Percentiles rank a stretch among this genome's conserved stretches.
Conservation (phyloP, 108 stramenopile genomes). For the Fistulifera solaris region DNA sequence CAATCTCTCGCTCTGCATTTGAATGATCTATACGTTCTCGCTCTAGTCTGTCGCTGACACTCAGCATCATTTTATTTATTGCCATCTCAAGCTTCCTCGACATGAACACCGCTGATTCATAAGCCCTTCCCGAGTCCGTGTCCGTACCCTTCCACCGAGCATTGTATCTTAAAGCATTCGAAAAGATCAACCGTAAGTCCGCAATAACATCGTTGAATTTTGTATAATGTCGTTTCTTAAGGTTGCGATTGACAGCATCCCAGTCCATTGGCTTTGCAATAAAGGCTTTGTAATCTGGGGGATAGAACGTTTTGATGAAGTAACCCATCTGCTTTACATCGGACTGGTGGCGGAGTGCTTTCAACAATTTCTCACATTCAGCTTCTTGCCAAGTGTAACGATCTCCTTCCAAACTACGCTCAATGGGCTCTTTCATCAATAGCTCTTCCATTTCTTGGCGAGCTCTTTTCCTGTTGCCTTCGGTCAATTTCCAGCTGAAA, state of each 20-base stretch:
- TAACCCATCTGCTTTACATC: constrained; percentile 63
- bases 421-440: constrained; percentile 61
- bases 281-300: constrained; percentile 67
- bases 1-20: constrained; percentile 65
- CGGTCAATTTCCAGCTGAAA: constrained; percentile 62
- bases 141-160: constrained; percentile 30
- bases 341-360: constrained; percentile 62
- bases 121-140: constrained; percentile 56
- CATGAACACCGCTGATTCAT: constrained; percentile 66
- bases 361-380: constrained; percentile 77
- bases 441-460: constrained; percentile 75
- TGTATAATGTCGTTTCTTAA: constrained; percentile 59
- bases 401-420: constrained; percentile 63
- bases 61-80: constrained; percentile 68
- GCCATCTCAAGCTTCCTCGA: constrained; percentile 68
- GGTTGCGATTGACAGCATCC: constrained; percentile 52
- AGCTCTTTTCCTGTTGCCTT: constrained; percentile 50
- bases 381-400: constrained; percentile 67
- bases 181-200: constrained; percentile 75
- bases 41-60: constrained; percentile 62
- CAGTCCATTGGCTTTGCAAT: constrained; percentile 81
- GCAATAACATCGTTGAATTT: constrained; percentile 55
- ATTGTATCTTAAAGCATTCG: constrained; percentile 83
- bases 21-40: constrained; percentile 68
- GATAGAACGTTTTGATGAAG: constrained; percentile 56